These are phyloP conservation scores for Pseudopyricularia javanii DNA, from an alignment of 2,329 filamentous ascomycete genomes.

Conservation along the genomic window DNA sequence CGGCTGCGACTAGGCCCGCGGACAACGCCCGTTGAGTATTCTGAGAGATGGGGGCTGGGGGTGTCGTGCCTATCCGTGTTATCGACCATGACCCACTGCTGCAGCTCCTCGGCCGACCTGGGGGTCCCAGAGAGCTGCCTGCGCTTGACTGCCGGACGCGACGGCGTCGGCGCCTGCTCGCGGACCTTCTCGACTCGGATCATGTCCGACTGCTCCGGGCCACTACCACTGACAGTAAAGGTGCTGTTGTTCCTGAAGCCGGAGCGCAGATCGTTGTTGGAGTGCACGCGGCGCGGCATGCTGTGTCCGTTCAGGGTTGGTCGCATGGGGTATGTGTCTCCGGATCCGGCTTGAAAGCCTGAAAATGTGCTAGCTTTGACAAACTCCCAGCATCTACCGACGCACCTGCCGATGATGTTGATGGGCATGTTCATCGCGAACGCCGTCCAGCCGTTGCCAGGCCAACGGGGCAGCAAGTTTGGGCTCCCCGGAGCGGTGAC, in stretches of 20 bases:
- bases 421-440: background rate
- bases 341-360: background rate
- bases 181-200: conserved; percentile 8
- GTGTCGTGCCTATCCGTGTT: conserved; percentile 14
- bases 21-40: conserved; percentile 4
- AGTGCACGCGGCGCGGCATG: conserved; percentile 1
- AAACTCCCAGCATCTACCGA: background rate
- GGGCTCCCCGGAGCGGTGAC: background rate
- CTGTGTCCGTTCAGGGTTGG: background rate
- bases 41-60: background rate
- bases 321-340: background rate
- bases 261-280: background rate
- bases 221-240: background rate
- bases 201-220: background rate
- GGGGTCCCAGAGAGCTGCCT: conserved; percentile 29
- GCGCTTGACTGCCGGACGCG: conserved; percentile 37
- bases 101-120: conserved; percentile 33
- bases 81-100: conserved; percentile 60
- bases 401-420: background rate
- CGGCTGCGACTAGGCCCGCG: conserved; percentile 7
- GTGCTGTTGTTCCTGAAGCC: background rate
- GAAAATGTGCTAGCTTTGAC: background rate
- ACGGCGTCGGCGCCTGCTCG: conserved; percentile 23
- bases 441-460: background rate
- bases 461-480: background rate